Evolutionary conservation across 2,329 filamentous ascomycete species (phyloP).

Genomic region (Gnomoniopsis sp.): DNA sequence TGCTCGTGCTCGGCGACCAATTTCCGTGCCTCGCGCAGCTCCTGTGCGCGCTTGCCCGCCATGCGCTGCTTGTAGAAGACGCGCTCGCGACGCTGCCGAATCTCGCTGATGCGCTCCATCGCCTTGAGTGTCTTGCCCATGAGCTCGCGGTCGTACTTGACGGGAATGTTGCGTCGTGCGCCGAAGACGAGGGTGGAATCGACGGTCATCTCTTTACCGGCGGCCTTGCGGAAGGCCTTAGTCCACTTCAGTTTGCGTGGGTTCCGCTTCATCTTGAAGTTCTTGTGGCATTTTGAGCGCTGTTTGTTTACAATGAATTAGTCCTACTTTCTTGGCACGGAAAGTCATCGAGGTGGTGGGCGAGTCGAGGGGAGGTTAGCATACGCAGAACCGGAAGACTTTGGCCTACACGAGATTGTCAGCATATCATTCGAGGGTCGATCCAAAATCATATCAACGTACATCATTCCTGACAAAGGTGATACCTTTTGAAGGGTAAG

Average conservation of each 20-base stretch:
- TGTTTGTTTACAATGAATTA: not conserved
- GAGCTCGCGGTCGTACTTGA: constrained; percentile 93
- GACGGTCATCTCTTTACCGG: constrained; percentile 86
- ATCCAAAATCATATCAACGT: not conserved
- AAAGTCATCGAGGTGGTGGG: not conserved
- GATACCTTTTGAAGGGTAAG: constrained; percentile 64
- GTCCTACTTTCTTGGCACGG: not conserved
- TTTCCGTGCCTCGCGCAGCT: constrained; percentile 77
- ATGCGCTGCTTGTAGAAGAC: constrained; percentile 93
- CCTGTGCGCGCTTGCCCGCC: constrained; percentile 81
- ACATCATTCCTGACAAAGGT: constrained; percentile 66
- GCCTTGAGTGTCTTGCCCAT: constrained; percentile 83
- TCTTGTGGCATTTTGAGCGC: constrained; percentile 63
- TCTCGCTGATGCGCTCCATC: constrained; percentile 88
- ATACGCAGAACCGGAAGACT: constrained; percentile 60
- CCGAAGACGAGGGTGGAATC: constrained; percentile 92
- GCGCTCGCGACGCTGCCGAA: constrained; percentile 77
- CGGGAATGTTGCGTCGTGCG: constrained; percentile 86
- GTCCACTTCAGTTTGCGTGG: constrained; percentile 93
- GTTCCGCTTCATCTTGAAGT: constrained; percentile 96
- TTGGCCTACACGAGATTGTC: constrained; percentile 34
- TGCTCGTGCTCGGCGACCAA: constrained; percentile 91
- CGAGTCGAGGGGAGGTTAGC: not conserved
- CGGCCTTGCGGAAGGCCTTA: constrained; percentile 80
- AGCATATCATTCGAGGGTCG: not conserved